Evolutionary conservation across 2,329 filamentous ascomycete species (phyloP).

Genomic region (Sphaerulina musiva): DNA sequence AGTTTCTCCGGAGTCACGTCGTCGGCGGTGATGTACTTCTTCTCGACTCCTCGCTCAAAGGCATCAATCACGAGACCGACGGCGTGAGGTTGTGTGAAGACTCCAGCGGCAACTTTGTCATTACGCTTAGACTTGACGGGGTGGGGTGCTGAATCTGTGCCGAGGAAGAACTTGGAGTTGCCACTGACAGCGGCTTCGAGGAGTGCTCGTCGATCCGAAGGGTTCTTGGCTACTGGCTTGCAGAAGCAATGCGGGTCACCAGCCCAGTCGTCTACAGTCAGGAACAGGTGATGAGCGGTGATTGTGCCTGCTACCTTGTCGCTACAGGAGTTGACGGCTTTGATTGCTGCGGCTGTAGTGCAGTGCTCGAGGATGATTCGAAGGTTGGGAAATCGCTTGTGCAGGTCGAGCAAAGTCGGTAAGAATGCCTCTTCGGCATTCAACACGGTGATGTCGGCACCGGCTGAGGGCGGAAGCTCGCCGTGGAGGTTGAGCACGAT

Average conservation of each 20-base stretch:
- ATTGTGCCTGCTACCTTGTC: conserved; percentile 72
- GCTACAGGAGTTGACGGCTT: conserved; percentile 70
- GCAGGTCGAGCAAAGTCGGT: conserved; percentile 67
- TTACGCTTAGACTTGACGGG: conserved; percentile 55
- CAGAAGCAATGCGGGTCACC: conserved; percentile 71
- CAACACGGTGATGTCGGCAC: conserved; percentile 41
- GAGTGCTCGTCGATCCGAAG: conserved; percentile 65
- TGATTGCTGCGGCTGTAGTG: conserved; percentile 73
- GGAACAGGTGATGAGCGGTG: conserved; percentile 77
- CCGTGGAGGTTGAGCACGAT: conserved; percentile 92
- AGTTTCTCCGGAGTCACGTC: conserved; percentile 51
- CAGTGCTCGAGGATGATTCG: conserved; percentile 71
- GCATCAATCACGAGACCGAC: conserved; percentile 59
- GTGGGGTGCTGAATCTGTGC: conserved; percentile 67
- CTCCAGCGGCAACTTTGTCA: conserved; percentile 59
- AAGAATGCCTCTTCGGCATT: conserved; percentile 73
- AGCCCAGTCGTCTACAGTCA: conserved; percentile 69
- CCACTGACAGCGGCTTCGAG: conserved; percentile 57
- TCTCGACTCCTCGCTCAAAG: conserved; percentile 56
- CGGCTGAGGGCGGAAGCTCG: conserved; percentile 59
- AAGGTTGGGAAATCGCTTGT: conserved; percentile 66
- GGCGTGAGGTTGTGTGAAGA: conserved; percentile 71
- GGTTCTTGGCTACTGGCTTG: conserved; percentile 60
- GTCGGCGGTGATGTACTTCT: conserved; percentile 48
- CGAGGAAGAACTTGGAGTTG: conserved; percentile 65